Evolutionary conservation across 2,329 filamentous ascomycete genomes (phyloP), one percentile per base, ranked within the genome.

Genomic region (Chrysoporthe cubensis): DNA sequence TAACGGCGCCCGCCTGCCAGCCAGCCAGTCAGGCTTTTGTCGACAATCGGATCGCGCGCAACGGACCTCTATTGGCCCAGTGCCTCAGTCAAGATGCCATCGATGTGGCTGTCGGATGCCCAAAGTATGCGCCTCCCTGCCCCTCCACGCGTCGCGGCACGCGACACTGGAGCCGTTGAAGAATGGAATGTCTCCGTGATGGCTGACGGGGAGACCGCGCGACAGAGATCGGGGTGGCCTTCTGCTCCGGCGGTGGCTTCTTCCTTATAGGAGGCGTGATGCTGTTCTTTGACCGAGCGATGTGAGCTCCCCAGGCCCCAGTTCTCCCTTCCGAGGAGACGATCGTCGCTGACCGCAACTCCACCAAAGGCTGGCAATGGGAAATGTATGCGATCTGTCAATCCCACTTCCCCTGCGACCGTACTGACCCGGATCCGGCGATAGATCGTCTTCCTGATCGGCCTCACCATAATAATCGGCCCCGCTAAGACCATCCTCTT

Each of bases 261-360:
- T 99, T 99, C 85, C 88, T 99, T 67, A 87, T 97, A 77, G 92
- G 93, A 76, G 96, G 96, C 70, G 93, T 99, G 11, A 86, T 99
- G 81, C 88, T 99, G 81, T 98, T 99, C 84, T 99, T 99, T 83
- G 96, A 99, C 81, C 89, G 96, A 72, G 93, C 96, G 76, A 94
- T 98, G 93, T 95, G 84, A 76, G 90, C 59, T 14, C 26, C 7
- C 26, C 50, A 32, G 11, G 50, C 16, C 21, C 50, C 4, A 9
- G 14, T 26, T 4, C 21, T 21, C n/a, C 59, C 67, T 61, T 44
- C 48, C 40, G 3, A 18, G 40, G 66, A n/a, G 42, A 57, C 54
- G 32, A 37, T 5, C 21, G 4, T 57, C 43, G 63, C 59, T 69
- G 14, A 62, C 63, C 37, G 40, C 62, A 57, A 37, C 46, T 40